phyloP scores from a whole-genome alignment of 73 alveolate species.

The Tetrahymena elliotti region DNA sequence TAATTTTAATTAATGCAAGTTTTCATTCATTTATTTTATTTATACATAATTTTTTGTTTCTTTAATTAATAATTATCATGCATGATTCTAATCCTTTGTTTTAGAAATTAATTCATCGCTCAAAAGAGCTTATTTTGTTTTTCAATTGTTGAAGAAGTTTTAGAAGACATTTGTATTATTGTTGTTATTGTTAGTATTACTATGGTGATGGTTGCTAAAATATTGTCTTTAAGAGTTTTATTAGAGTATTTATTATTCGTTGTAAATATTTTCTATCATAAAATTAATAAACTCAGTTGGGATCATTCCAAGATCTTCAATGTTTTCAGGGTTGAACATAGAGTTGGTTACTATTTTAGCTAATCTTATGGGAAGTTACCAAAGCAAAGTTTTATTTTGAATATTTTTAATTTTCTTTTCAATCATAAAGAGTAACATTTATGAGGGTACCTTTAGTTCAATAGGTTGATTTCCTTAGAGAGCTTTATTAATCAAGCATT shows the following conservation, averaged over 20 bases:
- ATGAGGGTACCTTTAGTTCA: background rate
- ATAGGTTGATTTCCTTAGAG: background rate
- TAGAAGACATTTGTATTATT: background rate
- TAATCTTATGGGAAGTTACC: background rate
- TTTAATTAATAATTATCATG: too few species aligned
- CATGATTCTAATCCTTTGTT: too few species aligned
- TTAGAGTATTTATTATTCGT: background rate
- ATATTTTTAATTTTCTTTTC: background rate
- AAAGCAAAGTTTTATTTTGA: background rate
- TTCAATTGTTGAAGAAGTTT: background rate
- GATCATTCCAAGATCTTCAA: background rate
- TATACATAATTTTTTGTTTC: too few species aligned
- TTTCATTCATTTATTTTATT: too few species aligned
- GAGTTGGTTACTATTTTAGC: background rate
- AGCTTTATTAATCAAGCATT: background rate
- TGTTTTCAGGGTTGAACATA: background rate
- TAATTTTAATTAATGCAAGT: background rate
- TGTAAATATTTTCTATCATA: background rate
- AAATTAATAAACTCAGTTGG: background rate
- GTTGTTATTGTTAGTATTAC: background rate
- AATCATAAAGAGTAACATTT: background rate
- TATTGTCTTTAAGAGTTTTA: background rate
- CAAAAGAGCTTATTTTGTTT: background rate
- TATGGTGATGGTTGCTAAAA: background rate
- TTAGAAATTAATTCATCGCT: too few species aligned